These are phyloP conservation scores for Colletotrichum destructivum DNA, from an alignment of 2,329 filamentous ascomycete genomes.

Conservation along the genomic window DNA sequence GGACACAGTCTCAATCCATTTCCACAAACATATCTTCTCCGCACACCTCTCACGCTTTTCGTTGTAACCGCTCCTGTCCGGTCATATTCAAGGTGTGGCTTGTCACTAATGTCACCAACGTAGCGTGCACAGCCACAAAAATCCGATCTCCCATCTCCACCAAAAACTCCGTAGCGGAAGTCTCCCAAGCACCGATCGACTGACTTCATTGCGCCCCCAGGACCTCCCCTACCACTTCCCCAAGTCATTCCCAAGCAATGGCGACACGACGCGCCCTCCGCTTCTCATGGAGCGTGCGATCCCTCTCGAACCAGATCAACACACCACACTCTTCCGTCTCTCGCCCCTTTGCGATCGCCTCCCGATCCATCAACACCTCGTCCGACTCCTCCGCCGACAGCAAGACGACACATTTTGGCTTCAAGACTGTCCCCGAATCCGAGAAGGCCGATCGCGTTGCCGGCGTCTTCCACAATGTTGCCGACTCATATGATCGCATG, in stretches of 20 bases:
- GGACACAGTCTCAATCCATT: slow-evolving; percentile 1
- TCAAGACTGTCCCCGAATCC: slow-evolving; percentile 84
- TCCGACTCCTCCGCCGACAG: slow-evolving; percentile 48
- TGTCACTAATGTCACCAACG: slow-evolving; percentile 12
- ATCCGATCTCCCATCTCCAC: slow-evolving; percentile 31
- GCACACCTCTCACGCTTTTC: neutral
- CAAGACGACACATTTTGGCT: slow-evolving; percentile 90
- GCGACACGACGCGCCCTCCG: slow-evolving; percentile 34
- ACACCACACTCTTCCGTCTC: slow-evolving; percentile 3
- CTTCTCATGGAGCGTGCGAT: slow-evolving; percentile 30
- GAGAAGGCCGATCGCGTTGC: slow-evolving; percentile 83
- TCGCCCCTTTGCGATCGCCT: slow-evolving; percentile 50
- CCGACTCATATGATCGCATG: slow-evolving; percentile 96
- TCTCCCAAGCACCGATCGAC: slow-evolving; percentile 26
- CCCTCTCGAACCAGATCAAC: slow-evolving; percentile 20
- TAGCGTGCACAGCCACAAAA: slow-evolving; percentile 38
- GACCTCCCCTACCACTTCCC: slow-evolving; percentile 31
- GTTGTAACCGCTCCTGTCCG: neutral
- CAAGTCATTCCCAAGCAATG: slow-evolving; percentile 23
- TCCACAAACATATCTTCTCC: neutral
- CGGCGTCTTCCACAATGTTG: slow-evolving; percentile 94
- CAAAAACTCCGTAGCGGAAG: slow-evolving; percentile 38
- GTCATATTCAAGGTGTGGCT: slow-evolving; percentile 36
- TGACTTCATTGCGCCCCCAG: slow-evolving; percentile 25
- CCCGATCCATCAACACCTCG: slow-evolving; percentile 46